Base-by-base conservation (phyloP, 495 filamentous ascomycete genomes). In the Penicillium paxilli region DNA sequence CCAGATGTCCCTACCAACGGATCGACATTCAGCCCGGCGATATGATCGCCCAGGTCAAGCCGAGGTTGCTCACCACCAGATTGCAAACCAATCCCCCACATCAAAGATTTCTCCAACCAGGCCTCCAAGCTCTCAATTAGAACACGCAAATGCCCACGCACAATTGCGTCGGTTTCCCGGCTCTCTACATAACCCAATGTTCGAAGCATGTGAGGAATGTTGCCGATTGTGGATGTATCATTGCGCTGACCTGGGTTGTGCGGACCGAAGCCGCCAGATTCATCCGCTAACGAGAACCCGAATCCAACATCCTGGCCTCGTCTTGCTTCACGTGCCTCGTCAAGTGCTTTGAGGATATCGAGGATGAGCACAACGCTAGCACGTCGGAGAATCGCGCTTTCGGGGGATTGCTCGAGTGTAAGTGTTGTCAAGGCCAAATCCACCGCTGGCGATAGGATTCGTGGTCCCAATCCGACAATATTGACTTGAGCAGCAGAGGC, bases 61-160 rank as follows among this genome's bases (percentile, higher is more conserved):
- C 52, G 47, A 10, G 67, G 63, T 55, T 67, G 65, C 22, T 51
- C 35, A 5, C 32, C 47, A 12, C 47, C 60, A 38, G 58, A 51
- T 40, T 58, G 44, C 14, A 25, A 52, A 16, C 68, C 69, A 42
- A 74, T 67, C 0, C 72, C 66, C 67, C 74, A 77, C 49, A 81
- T 60, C 47, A 83, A 46, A 16, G 69, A 72, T 64, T 80, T 83
- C 69, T 89, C 73, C 55, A 82, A 74, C 87, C 86, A 90, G 19
- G 81, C 83, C 65, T 88, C 83, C 55, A 95, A 55, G 41, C 83
- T 87, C 70, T 91, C 89, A 41, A 87, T 66, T 48, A 93, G 81
- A 49, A 82, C 85, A 20, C 74, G 75, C 20, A 88, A 80, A 75
- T 95, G 88, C 44, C 86, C 83, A 52, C 80, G 80, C 11, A 92